Conservation (phyloP, 805 yeast genomes). For the Candida tallmaniae region DNA sequence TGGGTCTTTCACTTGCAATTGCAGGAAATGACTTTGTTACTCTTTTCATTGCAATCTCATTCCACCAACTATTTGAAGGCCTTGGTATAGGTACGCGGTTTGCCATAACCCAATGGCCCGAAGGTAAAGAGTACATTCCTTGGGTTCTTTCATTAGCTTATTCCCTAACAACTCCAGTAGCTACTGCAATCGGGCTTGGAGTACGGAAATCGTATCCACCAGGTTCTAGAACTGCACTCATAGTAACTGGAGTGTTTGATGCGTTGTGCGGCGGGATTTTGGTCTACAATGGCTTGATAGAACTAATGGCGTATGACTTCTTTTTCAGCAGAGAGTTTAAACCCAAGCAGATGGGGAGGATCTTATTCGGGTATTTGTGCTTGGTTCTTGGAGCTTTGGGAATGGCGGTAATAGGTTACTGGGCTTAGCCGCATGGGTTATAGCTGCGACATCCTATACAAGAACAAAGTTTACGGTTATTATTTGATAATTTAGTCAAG, state of each 20-base stretch:
- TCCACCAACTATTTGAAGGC: slow-evolving; percentile 80
- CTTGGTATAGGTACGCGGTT: slow-evolving; percentile 74
- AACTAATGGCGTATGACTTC: slow-evolving; percentile 38
- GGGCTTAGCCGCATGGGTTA: no score
- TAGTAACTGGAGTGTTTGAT: slow-evolving; percentile 31
- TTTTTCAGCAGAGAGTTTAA: slow-evolving; percentile 26
- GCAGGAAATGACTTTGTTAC: slow-evolving; percentile 69
- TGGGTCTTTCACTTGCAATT: slow-evolving; percentile 71
- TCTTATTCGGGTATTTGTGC: slow-evolving; percentile 21
- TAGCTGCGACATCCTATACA: no score
- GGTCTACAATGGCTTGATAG: slow-evolving; percentile 33
- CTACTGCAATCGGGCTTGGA: slow-evolving; percentile 35
- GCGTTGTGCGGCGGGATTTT: slow-evolving; percentile 32
- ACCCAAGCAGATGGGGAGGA: slow-evolving; percentile 8
- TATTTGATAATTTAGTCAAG: no score
- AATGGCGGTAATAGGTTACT: slow-evolving; percentile 31
- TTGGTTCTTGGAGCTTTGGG: slow-evolving; percentile 24
- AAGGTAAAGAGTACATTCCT: slow-evolving; percentile 23
- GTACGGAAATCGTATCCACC: slow-evolving; percentile 30
- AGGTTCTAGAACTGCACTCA: slow-evolving; percentile 27
- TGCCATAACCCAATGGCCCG: slow-evolving; percentile 31
- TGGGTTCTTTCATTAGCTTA: slow-evolving; percentile 29
- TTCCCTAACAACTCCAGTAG: slow-evolving; percentile 28
- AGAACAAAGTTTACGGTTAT: no score
- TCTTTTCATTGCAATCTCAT: slow-evolving; percentile 58